Evolutionary conservation across 2,329 filamentous ascomycete species (phyloP).

Genomic region (Aureobasidium sp.): DNA sequence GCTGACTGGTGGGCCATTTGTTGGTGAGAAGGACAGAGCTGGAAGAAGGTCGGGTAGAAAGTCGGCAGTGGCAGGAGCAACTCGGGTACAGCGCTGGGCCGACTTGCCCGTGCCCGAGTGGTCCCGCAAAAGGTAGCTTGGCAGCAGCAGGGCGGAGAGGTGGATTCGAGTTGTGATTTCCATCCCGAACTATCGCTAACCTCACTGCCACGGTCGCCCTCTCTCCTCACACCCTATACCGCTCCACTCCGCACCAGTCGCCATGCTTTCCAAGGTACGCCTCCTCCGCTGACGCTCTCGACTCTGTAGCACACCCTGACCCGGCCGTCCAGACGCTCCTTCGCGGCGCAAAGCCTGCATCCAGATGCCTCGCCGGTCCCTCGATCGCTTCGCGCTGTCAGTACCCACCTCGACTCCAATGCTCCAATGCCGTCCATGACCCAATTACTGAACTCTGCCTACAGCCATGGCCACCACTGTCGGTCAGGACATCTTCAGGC

Average conservation of each 20-base stretch:
- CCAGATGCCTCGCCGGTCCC: slow-evolving; percentile 42
- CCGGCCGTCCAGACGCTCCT: slow-evolving; percentile 44
- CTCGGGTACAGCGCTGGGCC: not conserved
- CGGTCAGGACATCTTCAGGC: slow-evolving; percentile 96
- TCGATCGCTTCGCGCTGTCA: slow-evolving; percentile 50
- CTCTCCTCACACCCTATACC: slow-evolving; percentile 10
- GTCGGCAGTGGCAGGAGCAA: not conserved
- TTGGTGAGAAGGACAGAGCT: not conserved
- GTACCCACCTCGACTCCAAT: slow-evolving; percentile 22
- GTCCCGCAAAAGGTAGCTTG: not conserved
- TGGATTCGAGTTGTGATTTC: slow-evolving; percentile 12
- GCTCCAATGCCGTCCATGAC: slow-evolving; percentile 15
- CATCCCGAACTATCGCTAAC: slow-evolving; percentile 19
- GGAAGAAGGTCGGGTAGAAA: not conserved
- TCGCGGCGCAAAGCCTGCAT: slow-evolving; percentile 45
- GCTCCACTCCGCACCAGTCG: slow-evolving; percentile 19
- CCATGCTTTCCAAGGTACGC: slow-evolving; percentile 38
- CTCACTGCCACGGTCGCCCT: slow-evolving; percentile 14
- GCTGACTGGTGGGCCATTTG: not conserved
- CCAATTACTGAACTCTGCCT: slow-evolving; percentile 1
- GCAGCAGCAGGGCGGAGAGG: not conserved
- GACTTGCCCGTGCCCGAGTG: not conserved
- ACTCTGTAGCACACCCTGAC: slow-evolving; percentile 18
- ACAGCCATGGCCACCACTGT: slow-evolving; percentile 59
- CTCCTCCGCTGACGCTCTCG: slow-evolving; percentile 23